These are phyloP conservation scores for Neofusicoccum sp. DNA, from an alignment of 2,329 filamentous ascomycete species.

Conservation along the genomic window DNA sequence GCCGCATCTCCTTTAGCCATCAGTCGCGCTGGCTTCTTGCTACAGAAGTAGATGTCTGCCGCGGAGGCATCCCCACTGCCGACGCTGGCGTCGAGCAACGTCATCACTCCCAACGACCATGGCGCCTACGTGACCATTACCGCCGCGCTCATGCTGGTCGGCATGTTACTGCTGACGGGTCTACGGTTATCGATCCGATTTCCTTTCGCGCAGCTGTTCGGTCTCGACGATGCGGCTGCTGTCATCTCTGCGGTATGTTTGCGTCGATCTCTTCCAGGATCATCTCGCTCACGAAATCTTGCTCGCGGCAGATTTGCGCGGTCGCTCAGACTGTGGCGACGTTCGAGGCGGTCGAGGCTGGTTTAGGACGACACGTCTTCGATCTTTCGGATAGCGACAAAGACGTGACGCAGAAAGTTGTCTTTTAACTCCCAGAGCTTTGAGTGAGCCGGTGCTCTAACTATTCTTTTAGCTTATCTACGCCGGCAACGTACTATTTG, in stretches of 20 bases:
- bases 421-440: not conserved
- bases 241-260: not conserved
- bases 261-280: not conserved
- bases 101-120: conserved; percentile 1
- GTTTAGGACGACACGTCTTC: conserved; percentile 14
- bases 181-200: conserved; percentile 7
- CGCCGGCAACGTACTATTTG: conserved; percentile 22
- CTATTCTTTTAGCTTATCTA: not conserved
- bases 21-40: not conserved
- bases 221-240: conserved; percentile 2
- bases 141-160: not conserved
- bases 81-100: not conserved
- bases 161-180: not conserved
- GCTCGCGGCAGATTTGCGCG: conserved; percentile 10
- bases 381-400: not conserved
- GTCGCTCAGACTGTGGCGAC: conserved; percentile 10
- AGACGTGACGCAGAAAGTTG: not conserved
- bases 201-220: conserved; percentile 3
- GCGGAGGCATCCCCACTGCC: not conserved
- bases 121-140: conserved; percentile 11
- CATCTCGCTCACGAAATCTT: not conserved
- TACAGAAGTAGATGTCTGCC: not conserved
- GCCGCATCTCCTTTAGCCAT: not conserved
- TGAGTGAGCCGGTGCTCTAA: not conserved
- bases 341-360: conserved; percentile 9